phyloP scores from a whole-genome alignment of 2,329 filamentous ascomycete species.

The Taxawa tesnikishii region DNA sequence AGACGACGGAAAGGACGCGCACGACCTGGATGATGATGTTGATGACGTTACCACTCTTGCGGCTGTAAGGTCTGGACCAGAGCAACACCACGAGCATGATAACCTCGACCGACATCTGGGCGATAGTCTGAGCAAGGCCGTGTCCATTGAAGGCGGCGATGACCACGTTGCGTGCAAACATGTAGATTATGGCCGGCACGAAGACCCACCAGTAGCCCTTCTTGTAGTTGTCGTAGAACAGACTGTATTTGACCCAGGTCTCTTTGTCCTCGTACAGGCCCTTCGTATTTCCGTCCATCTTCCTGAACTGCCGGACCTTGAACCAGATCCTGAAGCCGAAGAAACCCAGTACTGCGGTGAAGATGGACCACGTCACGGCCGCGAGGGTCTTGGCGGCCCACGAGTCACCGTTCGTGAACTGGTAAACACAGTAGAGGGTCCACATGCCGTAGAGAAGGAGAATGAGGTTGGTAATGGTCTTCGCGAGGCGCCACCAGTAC shows the following conservation, averaged over 20 bases:
- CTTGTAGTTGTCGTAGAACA: conserved; percentile 95
- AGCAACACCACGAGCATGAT: conserved; percentile 68
- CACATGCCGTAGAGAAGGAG: conserved; percentile 87
- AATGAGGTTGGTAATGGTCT: conserved; percentile 81
- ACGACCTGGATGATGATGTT: conserved; percentile 87
- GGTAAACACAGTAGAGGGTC: conserved; percentile 92
- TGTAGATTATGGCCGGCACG: conserved; percentile 76
- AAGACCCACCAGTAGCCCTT: conserved; percentile 97
- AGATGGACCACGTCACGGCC: conserved; percentile 64
- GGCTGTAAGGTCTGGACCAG: conserved; percentile 77
- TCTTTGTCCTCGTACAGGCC: conserved; percentile 79
- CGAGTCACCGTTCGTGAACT: conserved; percentile 86
- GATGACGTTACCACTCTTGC: conserved; percentile 80
- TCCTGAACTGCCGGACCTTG: conserved; percentile 62
- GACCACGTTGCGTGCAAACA: conserved; percentile 77
- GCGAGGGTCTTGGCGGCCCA: conserved; percentile 84
- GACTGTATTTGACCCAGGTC: conserved; percentile 86
- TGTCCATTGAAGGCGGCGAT: conserved; percentile 78
- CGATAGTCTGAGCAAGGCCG: conserved; percentile 67
- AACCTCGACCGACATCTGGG: conserved; percentile 69
- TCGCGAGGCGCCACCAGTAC: conserved; percentile 87
- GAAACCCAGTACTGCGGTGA: conserved; percentile 69
- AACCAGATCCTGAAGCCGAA: conserved; percentile 77
- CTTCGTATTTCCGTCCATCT: conserved; percentile 57
- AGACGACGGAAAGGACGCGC: conserved; percentile 75